A percentile compares a stretch with the other conserved stretches of the same genome.
Evolutionary conservation across 2,329 filamentous ascomycete species (phyloP).

Genomic region (Beauveria australis): DNA sequence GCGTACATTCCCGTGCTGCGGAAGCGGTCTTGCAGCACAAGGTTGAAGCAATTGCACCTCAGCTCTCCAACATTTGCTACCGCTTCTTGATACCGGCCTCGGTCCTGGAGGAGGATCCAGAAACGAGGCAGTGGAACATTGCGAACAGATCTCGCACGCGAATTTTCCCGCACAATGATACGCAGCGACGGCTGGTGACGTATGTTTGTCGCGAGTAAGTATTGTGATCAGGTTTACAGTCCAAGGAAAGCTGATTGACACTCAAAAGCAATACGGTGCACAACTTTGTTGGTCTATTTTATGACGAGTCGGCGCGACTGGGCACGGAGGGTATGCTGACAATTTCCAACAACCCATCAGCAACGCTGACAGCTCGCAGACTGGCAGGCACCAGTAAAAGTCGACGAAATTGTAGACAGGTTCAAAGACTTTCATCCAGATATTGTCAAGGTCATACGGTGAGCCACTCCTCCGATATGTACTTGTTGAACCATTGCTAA

Average conservation of each 20-base stretch:
- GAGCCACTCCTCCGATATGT: neutral
- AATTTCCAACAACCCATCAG: neutral
- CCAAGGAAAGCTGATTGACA: neutral
- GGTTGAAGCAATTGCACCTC: constrained; percentile 19
- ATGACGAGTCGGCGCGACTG: constrained; percentile 16
- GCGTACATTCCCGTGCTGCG: constrained; percentile 28
- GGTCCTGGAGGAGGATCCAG: constrained; percentile 22
- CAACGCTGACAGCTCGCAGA: constrained; percentile 15
- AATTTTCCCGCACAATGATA: constrained; percentile 18
- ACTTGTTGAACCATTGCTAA: neutral
- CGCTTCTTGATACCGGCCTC: constrained; percentile 26
- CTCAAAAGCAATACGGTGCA: constrained; percentile 21
- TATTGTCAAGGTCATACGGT: constrained; percentile 18
- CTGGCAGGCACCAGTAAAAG: constrained; percentile 24
- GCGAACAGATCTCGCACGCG: constrained; percentile 19
- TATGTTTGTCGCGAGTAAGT: constrained; percentile 27
- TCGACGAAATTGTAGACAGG: constrained; percentile 19
- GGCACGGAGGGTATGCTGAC: constrained; percentile 16
- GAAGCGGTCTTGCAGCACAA: constrained; percentile 20
- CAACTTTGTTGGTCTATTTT: constrained; percentile 27
- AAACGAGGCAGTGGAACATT: constrained; percentile 24
- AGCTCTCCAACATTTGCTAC: constrained; percentile 26
- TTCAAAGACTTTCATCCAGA: constrained; percentile 22
- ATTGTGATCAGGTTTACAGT: too few species aligned
- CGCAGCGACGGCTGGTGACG: constrained; percentile 21